Evolutionary conservation across 148 eudicot genomes (phyloP).

Genomic region (Heliamphora exappendiculata): DNA sequence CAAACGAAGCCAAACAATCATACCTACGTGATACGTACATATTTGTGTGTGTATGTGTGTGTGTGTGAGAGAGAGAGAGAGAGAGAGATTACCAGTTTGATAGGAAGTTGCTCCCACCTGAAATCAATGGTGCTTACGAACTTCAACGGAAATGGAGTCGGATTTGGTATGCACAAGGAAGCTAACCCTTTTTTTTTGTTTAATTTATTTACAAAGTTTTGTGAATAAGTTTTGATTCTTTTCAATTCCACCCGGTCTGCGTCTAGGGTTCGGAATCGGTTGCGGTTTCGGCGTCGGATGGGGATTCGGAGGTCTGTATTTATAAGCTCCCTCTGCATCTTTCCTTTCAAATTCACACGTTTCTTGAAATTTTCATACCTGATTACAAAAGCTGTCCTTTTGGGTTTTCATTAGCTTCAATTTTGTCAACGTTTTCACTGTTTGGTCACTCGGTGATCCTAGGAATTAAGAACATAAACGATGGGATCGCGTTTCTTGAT

Average conservation of each 20-base stretch:
- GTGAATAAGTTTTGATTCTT: no score
- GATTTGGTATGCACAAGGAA: slow-evolving; percentile 37
- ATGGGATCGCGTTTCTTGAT: no score
- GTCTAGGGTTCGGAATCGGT: slow-evolving; percentile 57
- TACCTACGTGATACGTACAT: neutral
- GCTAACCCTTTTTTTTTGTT: neutral
- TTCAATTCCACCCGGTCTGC: neutral
- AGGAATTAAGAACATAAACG: no score
- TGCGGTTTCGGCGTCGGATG: slow-evolving; percentile 77
- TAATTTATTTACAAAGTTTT: neutral
- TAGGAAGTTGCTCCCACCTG: neutral
- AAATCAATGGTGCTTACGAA: slow-evolving; percentile 48
- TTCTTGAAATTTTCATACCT: no score
- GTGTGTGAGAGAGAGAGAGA: neutral
- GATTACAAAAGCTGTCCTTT: no score
- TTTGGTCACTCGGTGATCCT: no score
- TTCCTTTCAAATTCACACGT: no score
- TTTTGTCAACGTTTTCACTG: no score
- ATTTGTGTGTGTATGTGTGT: neutral
- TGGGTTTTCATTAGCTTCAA: no score
- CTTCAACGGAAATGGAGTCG: slow-evolving; percentile 58
- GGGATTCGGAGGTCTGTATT: slow-evolving; percentile 73
- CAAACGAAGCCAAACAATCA: no score
- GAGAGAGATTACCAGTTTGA: no score
- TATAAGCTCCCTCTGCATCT: neutral